A percentile compares a stretch with the other conserved stretches of the same genome.
phyloP scores from a whole-genome alignment of 352 stramenopile species.

The Thalassiosira mediterranea region DNA sequence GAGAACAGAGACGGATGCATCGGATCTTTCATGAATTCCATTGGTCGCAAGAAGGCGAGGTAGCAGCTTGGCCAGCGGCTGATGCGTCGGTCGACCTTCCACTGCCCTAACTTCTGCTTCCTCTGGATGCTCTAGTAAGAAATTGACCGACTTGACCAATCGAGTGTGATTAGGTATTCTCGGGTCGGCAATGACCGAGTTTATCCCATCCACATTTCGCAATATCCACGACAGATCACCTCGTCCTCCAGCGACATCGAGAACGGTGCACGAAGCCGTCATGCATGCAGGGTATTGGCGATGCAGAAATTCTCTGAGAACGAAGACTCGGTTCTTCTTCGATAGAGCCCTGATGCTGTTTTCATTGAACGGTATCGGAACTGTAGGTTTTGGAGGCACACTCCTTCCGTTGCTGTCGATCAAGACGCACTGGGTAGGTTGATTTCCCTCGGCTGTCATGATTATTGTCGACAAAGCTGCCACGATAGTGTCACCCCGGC shows the following conservation, averaged over 20 bases:
- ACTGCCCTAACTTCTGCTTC: conserved; percentile 49
- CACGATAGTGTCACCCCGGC: too few species aligned
- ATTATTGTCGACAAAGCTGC: too few species aligned
- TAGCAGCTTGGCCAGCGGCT: conserved; percentile 65
- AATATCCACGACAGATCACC: conserved; percentile 69
- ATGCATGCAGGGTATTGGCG: conserved; percentile 34
- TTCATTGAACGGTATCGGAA: conserved; percentile 24
- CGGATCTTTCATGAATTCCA: not conserved
- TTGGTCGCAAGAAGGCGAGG: conserved; percentile 32
- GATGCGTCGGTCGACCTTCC: conserved; percentile 55
- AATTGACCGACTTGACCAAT: conserved; percentile 62
- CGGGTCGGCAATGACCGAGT: conserved; percentile 69
- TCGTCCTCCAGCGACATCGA: conserved; percentile 66
- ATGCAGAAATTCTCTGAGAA: conserved; percentile 65
- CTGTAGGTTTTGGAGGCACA: not conserved
- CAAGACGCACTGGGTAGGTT: conserved; percentile 10
- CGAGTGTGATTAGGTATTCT: conserved; percentile 46
- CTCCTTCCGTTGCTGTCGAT: conserved; percentile 16
- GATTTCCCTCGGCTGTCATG: too few species aligned
- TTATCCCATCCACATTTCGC: conserved; percentile 58
- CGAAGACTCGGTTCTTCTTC: conserved; percentile 64
- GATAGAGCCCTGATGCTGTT: conserved; percentile 54
- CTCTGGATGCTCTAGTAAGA: conserved; percentile 60
- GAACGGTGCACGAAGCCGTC: not conserved
- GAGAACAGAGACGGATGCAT: conserved; percentile 15